Conservation (phyloP, 495 filamentous ascomycete genomes). For the Elasticomyces elasticus region DNA sequence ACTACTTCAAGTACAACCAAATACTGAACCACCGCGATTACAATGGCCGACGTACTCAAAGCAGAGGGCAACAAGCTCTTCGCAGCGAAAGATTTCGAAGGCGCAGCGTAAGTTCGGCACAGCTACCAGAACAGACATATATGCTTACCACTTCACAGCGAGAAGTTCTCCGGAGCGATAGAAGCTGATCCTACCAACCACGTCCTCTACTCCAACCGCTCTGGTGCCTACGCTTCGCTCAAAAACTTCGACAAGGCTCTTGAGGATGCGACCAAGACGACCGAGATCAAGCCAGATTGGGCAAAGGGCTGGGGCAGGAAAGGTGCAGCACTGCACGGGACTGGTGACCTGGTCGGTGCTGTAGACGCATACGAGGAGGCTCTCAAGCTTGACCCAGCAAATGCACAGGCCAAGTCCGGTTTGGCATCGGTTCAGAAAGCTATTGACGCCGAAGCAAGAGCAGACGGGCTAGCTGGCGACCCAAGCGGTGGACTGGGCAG, state of each 20-base stretch:
- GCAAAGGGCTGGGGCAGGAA: conserved; percentile 90
- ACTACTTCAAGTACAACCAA: neutral
- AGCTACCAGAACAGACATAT: neutral
- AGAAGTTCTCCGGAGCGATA: conserved; percentile 90
- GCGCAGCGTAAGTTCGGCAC: conserved; percentile 67
- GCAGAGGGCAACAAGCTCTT: conserved; percentile 97
- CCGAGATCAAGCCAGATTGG: conserved; percentile 94
- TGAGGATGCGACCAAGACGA: conserved; percentile 84
- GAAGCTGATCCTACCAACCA: conserved; percentile 81
- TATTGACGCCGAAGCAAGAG: conserved; percentile 68
- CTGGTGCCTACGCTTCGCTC: conserved; percentile 88
- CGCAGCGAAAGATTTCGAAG: conserved; percentile 87
- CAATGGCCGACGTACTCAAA: conserved; percentile 57
- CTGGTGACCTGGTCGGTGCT: conserved; percentile 72
- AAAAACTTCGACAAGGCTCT: conserved; percentile 75
- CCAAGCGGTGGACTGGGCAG: conserved; percentile 67
- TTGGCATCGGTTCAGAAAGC: conserved; percentile 72
- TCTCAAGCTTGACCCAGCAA: conserved; percentile 79
- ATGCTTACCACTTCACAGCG: conserved; percentile 40
- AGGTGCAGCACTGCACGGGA: conserved; percentile 79
- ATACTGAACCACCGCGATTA: neutral
- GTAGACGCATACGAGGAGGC: conserved; percentile 85
- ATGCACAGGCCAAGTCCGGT: conserved; percentile 85
- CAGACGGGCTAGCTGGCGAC: conserved; percentile 56
- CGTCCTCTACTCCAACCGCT: conserved; percentile 95